Conservation (phyloP, 2,329 filamentous ascomycete genomes). For the Talaromyces albobiverticillius region DNA sequence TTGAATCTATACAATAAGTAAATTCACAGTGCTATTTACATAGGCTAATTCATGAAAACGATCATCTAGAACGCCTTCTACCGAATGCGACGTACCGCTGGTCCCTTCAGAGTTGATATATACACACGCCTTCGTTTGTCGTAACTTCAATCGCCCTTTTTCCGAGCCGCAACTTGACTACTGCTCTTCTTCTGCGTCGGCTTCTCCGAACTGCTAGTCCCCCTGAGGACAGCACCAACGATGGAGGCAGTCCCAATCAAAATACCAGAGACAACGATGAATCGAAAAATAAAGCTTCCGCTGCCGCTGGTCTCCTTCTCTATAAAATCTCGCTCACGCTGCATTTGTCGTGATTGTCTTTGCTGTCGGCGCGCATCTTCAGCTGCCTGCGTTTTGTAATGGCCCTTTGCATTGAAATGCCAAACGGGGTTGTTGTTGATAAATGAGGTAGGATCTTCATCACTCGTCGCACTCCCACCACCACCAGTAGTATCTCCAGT, state of each 20-base stretch:
- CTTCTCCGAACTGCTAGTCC: neutral
- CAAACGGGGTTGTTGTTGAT: constrained; percentile 55
- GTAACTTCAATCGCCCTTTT: neutral
- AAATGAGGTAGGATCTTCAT: constrained; percentile 36
- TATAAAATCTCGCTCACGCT: constrained; percentile 32
- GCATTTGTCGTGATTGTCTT: constrained; percentile 27
- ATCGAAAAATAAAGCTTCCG: constrained; percentile 30
- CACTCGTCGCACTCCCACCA: neutral
- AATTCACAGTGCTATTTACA: neutral
- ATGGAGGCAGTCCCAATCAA: constrained; percentile 29
- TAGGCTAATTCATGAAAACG: too few relatives aligned
- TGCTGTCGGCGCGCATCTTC: constrained; percentile 50
- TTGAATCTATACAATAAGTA: too few relatives aligned
- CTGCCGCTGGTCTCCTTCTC: constrained; percentile 22
- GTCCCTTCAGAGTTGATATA: neutral
- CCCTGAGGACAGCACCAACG: neutral
- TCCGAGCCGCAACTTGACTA: neutral
- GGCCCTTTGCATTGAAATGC: constrained; percentile 74
- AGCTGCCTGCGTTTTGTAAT: constrained; percentile 69
- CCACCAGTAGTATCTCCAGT: neutral
- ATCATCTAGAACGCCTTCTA: too few relatives aligned
- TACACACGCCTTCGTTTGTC: neutral
- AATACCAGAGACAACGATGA: constrained; percentile 39
- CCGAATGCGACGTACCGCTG: too few relatives aligned
- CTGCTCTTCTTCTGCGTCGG: neutral